Percentiles rank a stretch among this genome's conserved stretches.
Evolutionary conservation across 306 rosid species (phyloP).

Genomic region (Potentilla sterilis): DNA sequence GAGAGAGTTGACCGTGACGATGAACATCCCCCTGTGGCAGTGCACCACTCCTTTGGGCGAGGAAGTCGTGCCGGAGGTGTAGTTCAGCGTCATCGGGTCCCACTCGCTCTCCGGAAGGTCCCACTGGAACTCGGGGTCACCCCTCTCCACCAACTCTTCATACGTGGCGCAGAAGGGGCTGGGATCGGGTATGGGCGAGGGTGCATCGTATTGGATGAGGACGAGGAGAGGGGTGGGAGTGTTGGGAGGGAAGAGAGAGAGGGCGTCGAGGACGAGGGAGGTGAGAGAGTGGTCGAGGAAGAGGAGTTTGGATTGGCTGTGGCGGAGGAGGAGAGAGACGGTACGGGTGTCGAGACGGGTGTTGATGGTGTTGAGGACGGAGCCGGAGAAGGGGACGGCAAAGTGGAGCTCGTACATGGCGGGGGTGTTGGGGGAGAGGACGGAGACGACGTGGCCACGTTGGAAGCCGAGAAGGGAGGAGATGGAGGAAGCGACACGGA

Average conservation of each 20-base stretch:
- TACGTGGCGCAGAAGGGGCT: conserved; percentile 29
- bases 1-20: conserved; percentile 40
- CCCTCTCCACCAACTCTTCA: conserved; percentile 37
- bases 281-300: conserved; percentile 40
- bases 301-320: conserved; percentile 58
- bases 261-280: conserved; percentile 29
- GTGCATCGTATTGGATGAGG: conserved; percentile 40
- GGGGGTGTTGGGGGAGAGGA: conserved; percentile 56
- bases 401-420: conserved; percentile 77
- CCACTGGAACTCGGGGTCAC: conserved; percentile 55
- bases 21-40: conserved; percentile 55
- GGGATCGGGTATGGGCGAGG: neutral
- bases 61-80: conserved; percentile 81
- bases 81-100: conserved; percentile 63
- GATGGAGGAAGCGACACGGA: conserved; percentile 54
- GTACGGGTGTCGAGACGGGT: conserved; percentile 56
- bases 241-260: conserved; percentile 36
- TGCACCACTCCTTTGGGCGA: conserved; percentile 74
- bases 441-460: conserved; percentile 50
- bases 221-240: conserved; percentile 37
- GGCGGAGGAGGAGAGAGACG: conserved; percentile 53
- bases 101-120: conserved; percentile 55
- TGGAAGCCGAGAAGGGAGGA: conserved; percentile 33
- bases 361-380: conserved; percentile 56
- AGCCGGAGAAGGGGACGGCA: conserved; percentile 67